phyloP scores from a whole-genome alignment of 2,329 filamentous ascomycete species.

The Calonectria montana region DNA sequence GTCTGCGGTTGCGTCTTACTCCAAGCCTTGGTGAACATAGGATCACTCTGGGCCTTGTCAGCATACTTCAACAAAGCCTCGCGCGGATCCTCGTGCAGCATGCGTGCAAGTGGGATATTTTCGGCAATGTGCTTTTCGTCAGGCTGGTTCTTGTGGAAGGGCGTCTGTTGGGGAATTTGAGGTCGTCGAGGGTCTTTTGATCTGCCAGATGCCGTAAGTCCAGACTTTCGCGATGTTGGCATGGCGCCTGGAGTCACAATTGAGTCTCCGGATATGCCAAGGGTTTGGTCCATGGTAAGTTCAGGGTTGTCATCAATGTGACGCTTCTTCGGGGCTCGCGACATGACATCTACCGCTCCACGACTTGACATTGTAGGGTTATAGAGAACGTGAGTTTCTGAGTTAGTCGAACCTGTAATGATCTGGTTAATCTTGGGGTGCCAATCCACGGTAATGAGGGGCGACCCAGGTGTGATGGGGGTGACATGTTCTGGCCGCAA shows the following conservation, averaged over 20 bases:
- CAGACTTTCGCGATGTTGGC: slow-evolving; percentile 65
- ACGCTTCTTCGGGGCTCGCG: slow-evolving; percentile 90
- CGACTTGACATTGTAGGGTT: slow-evolving; percentile 84
- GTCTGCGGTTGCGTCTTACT: slow-evolving; percentile 91
- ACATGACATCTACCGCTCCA: slow-evolving; percentile 91
- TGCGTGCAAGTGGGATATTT: slow-evolving; percentile 88
- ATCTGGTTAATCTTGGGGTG: slow-evolving; percentile 97
- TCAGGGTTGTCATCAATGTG: slow-evolving; percentile 94
- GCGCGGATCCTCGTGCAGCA: slow-evolving; percentile 96
- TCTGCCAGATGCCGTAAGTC: slow-evolving; percentile 81
- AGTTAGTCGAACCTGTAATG: slow-evolving; percentile 90
- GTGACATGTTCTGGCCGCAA: slow-evolving; percentile 86
- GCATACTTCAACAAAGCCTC: slow-evolving; percentile 96
- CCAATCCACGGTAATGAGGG: slow-evolving; percentile 89
- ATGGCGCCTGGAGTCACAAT: slow-evolving; percentile 78
- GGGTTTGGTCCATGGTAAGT: slow-evolving; percentile 84
- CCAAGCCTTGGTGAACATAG: slow-evolving; percentile 95
- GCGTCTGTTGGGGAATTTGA: slow-evolving; percentile 85
- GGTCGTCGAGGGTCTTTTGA: slow-evolving; percentile 84
- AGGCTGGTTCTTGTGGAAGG: slow-evolving; percentile 90
- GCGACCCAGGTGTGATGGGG: slow-evolving; percentile 85
- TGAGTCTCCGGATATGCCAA: slow-evolving; percentile 85
- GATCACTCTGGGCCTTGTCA: slow-evolving; percentile 91
- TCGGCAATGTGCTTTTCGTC: slow-evolving; percentile 90
- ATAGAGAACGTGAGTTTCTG: slow-evolving; percentile 90